Percentiles rank a stretch among this genome's conserved stretches.
phyloP scores from a whole-genome alignment of 1,284 basidiomycete species.

The Xerocomus minutiporus region DNA sequence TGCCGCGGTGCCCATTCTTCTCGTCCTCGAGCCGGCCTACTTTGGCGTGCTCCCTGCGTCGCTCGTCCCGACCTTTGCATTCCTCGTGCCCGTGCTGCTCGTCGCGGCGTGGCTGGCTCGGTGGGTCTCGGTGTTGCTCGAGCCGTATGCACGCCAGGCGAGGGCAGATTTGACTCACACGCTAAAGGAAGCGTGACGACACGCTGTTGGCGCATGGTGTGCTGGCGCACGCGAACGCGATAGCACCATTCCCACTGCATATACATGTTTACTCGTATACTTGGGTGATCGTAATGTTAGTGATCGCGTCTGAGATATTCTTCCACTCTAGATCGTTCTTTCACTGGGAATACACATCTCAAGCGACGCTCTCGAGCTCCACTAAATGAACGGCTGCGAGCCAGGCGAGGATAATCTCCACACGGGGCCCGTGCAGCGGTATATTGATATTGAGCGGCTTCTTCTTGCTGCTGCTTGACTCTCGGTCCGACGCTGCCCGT shows the following conservation, averaged over 20 bases:
- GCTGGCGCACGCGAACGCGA: no score
- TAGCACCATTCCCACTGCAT: no score
- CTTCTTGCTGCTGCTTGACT: conserved; percentile 42
- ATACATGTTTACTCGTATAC: no score
- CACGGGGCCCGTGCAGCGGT: conserved; percentile 75
- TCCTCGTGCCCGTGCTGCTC: conserved; percentile 35
- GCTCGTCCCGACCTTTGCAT: conserved; percentile 42
- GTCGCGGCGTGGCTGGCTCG: conserved; percentile 28
- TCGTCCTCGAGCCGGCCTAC: conserved; percentile 56
- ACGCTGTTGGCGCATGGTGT: neutral
- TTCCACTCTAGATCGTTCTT: neutral
- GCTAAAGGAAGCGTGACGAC: neutral
- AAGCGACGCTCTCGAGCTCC: conserved; percentile 53
- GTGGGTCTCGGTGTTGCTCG: conserved; percentile 32
- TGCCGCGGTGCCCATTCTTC: conserved; percentile 40
- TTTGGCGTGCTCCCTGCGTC: conserved; percentile 56
- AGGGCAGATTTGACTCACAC: conserved; percentile 26
- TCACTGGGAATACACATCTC: conserved; percentile 6
- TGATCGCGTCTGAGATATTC: no score
- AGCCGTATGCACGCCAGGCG: conserved; percentile 33
- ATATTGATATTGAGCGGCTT: conserved; percentile 68
- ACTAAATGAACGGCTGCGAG: conserved; percentile 70
- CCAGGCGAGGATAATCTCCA: conserved; percentile 79
- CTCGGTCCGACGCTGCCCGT: conserved; percentile 49
- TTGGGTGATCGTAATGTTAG: no score